Evolutionary conservation across 1,284 basidiomycete genomes (phyloP).

Genomic region (Ganoderma lucidum): DNA sequence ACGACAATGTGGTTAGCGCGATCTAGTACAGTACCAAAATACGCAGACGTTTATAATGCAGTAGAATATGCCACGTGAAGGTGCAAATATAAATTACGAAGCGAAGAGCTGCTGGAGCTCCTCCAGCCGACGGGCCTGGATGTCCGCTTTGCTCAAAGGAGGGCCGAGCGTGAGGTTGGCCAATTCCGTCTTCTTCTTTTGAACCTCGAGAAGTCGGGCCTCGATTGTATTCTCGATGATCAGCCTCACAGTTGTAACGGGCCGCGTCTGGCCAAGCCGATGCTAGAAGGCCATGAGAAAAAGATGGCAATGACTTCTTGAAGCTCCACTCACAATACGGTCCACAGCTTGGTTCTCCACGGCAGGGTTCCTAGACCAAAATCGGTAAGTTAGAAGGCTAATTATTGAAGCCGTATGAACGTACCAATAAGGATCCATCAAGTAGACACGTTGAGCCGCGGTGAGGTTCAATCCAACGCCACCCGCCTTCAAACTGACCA

Average conservation of each 20-base stretch:
- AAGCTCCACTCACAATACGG: slow-evolving; percentile 71
- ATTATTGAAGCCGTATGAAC: slow-evolving; percentile 12
- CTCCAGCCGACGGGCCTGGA: slow-evolving; percentile 85
- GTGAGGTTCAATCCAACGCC: slow-evolving; percentile 97
- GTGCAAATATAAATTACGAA: slow-evolving; percentile 39
- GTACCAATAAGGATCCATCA: slow-evolving; percentile 96
- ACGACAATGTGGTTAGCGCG: slow-evolving; percentile 22
- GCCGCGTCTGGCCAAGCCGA: slow-evolving; percentile 91
- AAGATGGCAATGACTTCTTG: neutral
- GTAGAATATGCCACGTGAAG: slow-evolving; percentile 22
- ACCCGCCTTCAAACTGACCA: slow-evolving; percentile 96
- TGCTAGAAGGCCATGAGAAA: slow-evolving; percentile 59
- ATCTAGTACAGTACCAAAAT: slow-evolving; percentile 23
- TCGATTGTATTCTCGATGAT: slow-evolving; percentile 97
- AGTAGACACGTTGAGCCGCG: slow-evolving; percentile 90
- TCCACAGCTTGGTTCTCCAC: slow-evolving; percentile 97
- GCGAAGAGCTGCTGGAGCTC: slow-evolving; percentile 79
- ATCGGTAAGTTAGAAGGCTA: neutral
- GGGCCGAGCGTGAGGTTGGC: slow-evolving; percentile 90
- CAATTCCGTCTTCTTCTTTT: slow-evolving; percentile 93
- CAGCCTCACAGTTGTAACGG: slow-evolving; percentile 91
- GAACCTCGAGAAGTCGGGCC: slow-evolving; percentile 87
- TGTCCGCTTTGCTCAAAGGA: slow-evolving; percentile 83
- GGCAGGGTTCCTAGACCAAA: slow-evolving; percentile 83
- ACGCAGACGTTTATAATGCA: slow-evolving; percentile 21